A percentile compares a stretch with the other conserved stretches of the same genome.
These are phyloP conservation scores for Fraxinus quadrangulata DNA, from an alignment of 257 asterid species.

Conservation along the genomic window DNA sequence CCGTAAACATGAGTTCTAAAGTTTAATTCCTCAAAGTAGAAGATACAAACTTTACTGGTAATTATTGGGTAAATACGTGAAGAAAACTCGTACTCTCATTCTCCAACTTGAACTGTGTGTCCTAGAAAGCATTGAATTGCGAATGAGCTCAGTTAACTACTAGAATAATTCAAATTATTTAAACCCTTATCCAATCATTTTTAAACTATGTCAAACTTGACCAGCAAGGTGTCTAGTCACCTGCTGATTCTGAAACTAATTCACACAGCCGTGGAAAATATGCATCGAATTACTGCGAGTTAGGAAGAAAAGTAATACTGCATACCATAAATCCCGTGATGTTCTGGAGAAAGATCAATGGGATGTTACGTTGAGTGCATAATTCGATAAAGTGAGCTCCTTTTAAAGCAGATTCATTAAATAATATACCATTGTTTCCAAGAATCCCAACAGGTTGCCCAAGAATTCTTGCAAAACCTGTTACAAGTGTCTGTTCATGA, in stretches of 20 bases:
- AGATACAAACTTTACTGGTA: neutral
- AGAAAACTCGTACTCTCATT: neutral
- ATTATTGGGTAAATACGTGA: neutral
- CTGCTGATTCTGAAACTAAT: constrained; percentile 17
- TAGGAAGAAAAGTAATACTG: constrained; percentile 4
- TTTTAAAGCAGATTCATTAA: constrained; percentile 95
- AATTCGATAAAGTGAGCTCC: constrained; percentile 96
- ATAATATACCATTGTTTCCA: constrained; percentile 89
- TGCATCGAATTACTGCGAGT: constrained; percentile 7
- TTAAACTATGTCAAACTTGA: constrained; percentile 10
- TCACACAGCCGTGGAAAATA: constrained; percentile 6
- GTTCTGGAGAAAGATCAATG: constrained; percentile 92
- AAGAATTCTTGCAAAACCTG: constrained; percentile 86
- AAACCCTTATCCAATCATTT: neutral
- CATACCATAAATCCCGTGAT: constrained; percentile 95
- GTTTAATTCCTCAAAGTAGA: neutral
- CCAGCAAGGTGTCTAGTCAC: constrained; percentile 1
- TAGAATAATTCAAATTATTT: neutral
- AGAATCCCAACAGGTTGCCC: constrained; percentile 96
- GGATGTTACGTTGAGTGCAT: constrained; percentile 88
- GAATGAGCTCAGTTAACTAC: neutral
- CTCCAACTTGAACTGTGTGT: neutral
- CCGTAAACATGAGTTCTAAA: neutral
- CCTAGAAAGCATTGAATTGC: neutral
- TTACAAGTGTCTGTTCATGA: constrained; percentile 76